Evolutionary conservation across 2,329 filamentous ascomycete genomes (phyloP).

Genomic region (Apiospora saccharicola): DNA sequence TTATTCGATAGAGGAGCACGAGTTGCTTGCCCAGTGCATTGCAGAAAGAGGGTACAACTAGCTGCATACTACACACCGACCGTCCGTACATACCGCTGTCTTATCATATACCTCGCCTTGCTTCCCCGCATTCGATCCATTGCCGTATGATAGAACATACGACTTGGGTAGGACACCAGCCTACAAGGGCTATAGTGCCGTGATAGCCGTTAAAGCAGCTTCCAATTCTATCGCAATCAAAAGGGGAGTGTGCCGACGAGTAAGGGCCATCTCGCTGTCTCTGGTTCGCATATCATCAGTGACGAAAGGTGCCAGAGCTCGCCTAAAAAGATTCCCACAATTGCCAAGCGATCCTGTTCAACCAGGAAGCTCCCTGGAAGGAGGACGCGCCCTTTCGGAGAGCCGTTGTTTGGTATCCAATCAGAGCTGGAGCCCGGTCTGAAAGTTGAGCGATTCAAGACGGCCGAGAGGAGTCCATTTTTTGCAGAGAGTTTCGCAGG

Average conservation of each 20-base stretch:
- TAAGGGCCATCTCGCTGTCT: background rate
- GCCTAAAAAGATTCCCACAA: background rate
- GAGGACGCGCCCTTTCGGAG: background rate
- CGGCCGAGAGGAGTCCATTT: background rate
- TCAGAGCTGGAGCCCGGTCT: constrained; percentile 6
- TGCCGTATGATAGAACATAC: constrained; percentile 9
- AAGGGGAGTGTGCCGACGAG: background rate
- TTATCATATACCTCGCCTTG: background rate
- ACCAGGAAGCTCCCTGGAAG: constrained; percentile 7
- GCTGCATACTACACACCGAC: constrained; percentile 14
- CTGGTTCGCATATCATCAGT: constrained; percentile 13
- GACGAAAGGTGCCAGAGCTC: background rate
- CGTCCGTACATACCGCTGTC: background rate
- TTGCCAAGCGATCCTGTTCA: background rate
- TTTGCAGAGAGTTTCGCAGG: background rate
- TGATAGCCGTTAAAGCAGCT: constrained; percentile 2
- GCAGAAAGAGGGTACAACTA: background rate
- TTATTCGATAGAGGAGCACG: background rate
- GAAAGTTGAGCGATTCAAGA: background rate
- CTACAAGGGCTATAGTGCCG: background rate
- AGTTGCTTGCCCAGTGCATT: background rate
- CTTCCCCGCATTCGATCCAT: constrained; percentile 16
- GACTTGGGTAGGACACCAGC: background rate
- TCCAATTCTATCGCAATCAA: background rate
- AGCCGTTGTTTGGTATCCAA: constrained; percentile 12